Base-by-base conservation (phyloP, 495 filamentous ascomycete species). In the Podospora bellae-mahoneyi region DNA sequence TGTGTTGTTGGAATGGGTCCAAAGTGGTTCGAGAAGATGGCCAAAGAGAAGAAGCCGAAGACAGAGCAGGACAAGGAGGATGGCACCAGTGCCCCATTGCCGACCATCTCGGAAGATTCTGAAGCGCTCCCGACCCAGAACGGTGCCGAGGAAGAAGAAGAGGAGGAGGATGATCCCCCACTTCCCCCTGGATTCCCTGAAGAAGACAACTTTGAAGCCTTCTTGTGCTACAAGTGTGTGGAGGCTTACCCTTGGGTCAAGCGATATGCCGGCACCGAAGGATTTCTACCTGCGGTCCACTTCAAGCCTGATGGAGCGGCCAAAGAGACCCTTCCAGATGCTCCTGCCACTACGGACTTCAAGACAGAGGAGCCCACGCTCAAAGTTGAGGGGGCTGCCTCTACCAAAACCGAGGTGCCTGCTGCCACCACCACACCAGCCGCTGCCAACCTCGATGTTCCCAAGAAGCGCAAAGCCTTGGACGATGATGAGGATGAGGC, bases 171-270 rank as follows among this genome's bases (percentile, higher is more conserved):
- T 44, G 80, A 87, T 19, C 74, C 74, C 0, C 88, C 89, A 4
- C 78, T 91, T 16, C 93, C 93, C 2, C 90, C 91, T 1, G 91
- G 92, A 4, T 98, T 98, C 71, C 95, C 95, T 2, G 81, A 83
- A 0, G 94, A 97, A 69, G 92, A 97, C 23, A 87, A 90, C 61
- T 99, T 97, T 72, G 91, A 94, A 10, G 85, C 87, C 30, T 91
- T 97, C 73, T 86, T 99, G 60, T 99, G 96, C 81, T 97, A 93
- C 82, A 93, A 96, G 75, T 99, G 96, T 72, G 83, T 95, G 39
- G 90, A 94, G 27, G 87, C 91, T 0, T 88, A 91, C 72, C 93
- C 93, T 0, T 99, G 94, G 95, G 88, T 99, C 72, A 95, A 93
- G 80, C 80, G 83, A 66, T 98, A 97, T 73, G 94, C 92, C n/a